These are phyloP conservation scores for Corinectria fuckeliana DNA, from an alignment of 2,329 filamentous ascomycete species.

Conservation along the genomic window DNA sequence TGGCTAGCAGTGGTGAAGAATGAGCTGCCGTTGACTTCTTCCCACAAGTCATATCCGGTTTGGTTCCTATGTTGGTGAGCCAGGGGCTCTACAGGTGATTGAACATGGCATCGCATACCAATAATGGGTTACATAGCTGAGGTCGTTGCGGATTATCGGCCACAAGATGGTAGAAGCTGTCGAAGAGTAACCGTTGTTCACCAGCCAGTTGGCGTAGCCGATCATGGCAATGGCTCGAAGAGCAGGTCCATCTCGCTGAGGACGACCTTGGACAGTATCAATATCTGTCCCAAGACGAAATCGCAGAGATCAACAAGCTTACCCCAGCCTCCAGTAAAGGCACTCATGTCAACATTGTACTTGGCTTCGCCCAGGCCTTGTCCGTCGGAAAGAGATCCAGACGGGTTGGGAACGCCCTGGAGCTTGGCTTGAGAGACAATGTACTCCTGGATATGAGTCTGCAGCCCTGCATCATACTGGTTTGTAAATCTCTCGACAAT, in stretches of 20 bases:
- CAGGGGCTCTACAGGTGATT: background rate
- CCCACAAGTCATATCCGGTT: conserved; percentile 80
- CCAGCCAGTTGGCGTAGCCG: conserved; percentile 74
- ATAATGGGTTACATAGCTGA: conserved; percentile 77
- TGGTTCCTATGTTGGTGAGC: conserved; percentile 50
- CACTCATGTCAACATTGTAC: conserved; percentile 68
- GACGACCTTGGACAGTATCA: conserved; percentile 58
- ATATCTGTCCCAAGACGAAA: background rate
- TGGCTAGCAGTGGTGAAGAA: conserved; percentile 79
- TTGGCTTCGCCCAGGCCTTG: conserved; percentile 74
- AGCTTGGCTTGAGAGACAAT: conserved; percentile 70
- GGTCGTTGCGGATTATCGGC: conserved; percentile 78
- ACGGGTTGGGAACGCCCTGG: conserved; percentile 73
- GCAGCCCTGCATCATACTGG: conserved; percentile 63
- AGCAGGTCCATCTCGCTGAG: conserved; percentile 80
- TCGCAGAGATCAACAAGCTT: conserved; percentile 12
- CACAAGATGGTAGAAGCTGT: conserved; percentile 66
- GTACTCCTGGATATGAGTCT: conserved; percentile 70
- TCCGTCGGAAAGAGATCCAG: conserved; percentile 61
- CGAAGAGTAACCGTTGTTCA: conserved; percentile 67
- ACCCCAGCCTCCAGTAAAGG: conserved; percentile 74
- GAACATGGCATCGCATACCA: conserved; percentile 51
- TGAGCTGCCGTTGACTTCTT: conserved; percentile 77
- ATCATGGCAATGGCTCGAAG: conserved; percentile 77
- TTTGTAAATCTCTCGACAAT: conserved; percentile 70